Conservation (phyloP, 257 asterid species). For the Cruciata laevipes region DNA sequence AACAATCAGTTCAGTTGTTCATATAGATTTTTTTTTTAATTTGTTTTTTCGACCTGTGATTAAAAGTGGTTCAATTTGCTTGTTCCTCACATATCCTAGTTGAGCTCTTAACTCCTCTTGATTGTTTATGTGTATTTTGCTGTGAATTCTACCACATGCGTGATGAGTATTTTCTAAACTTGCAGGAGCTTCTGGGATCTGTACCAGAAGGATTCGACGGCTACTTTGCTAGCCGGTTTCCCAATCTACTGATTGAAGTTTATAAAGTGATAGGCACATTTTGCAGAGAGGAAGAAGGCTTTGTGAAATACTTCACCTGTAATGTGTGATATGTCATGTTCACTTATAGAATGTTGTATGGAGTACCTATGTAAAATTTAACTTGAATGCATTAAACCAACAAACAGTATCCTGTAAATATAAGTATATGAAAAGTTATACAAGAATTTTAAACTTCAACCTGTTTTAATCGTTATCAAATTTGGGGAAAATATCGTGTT, state of each 20-base stretch:
- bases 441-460: neutral
- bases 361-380: slow-evolving; percentile 7
- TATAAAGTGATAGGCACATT: slow-evolving; percentile 51
- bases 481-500: no score
- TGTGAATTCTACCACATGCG: neutral
- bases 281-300: slow-evolving; percentile 61
- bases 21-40: neutral
- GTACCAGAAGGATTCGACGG: slow-evolving; percentile 82
- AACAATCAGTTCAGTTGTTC: neutral
- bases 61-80: neutral
- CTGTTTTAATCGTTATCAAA: neutral
- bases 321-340: slow-evolving; percentile 1
- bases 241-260: slow-evolving; percentile 65
- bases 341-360: neutral
- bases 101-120: neutral
- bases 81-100: neutral
- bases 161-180: neutral
- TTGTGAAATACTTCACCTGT: slow-evolving; percentile 54
- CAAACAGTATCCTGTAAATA: slow-evolving; percentile 3
- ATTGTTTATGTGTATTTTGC: neutral
- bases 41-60: neutral
- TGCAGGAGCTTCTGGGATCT: slow-evolving; percentile 61
- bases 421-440: no score
- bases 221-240: slow-evolving; percentile 74
- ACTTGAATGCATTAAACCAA: no score